These are phyloP conservation scores for Polytrichum formosum DNA, from an alignment of 225 moss, liverwort and hornwort species.

Conservation along the genomic window DNA sequence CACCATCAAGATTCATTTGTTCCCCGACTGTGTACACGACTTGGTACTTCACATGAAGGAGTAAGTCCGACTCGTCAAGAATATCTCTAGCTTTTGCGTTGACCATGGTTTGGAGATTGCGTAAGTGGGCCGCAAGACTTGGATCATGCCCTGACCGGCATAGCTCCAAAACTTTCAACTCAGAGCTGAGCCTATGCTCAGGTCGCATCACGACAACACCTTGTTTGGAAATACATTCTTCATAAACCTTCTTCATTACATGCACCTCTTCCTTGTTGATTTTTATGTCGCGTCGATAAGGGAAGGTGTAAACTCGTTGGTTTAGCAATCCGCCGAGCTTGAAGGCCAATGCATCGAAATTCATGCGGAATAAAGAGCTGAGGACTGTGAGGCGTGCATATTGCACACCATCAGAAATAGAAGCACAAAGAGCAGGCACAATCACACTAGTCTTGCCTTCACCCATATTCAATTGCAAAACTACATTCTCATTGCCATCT, in stretches of 20 bases:
- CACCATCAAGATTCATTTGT: conserved; percentile 31
- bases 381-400: conserved; percentile 38
- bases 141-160: conserved; percentile 10
- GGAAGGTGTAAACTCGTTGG: conserved; percentile 32
- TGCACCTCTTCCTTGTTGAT: neutral
- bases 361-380: conserved; percentile 29
- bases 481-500: neutral
- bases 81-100: conserved; percentile 25
- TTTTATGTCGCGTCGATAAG: conserved; percentile 21
- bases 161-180: conserved; percentile 23
- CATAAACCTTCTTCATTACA: neutral
- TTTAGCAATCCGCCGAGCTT: conserved; percentile 40
- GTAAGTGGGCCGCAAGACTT: neutral
- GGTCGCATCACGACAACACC: conserved; percentile 38
- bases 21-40: conserved; percentile 39
- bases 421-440: conserved; percentile 31
- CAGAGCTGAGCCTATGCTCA: conserved; percentile 31
- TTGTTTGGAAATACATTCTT: conserved; percentile 10
- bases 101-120: conserved; percentile 1
- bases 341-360: conserved; percentile 33
- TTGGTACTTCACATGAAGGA: conserved; percentile 42
- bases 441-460: conserved; percentile 45
- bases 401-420: conserved; percentile 15
- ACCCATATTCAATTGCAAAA: conserved; percentile 44
- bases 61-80: conserved; percentile 43